Evolutionary conservation across 345 rosid species (phyloP), one percentile per base, ranked within the genome.

Genomic region (Kandelia obovata): DNA sequence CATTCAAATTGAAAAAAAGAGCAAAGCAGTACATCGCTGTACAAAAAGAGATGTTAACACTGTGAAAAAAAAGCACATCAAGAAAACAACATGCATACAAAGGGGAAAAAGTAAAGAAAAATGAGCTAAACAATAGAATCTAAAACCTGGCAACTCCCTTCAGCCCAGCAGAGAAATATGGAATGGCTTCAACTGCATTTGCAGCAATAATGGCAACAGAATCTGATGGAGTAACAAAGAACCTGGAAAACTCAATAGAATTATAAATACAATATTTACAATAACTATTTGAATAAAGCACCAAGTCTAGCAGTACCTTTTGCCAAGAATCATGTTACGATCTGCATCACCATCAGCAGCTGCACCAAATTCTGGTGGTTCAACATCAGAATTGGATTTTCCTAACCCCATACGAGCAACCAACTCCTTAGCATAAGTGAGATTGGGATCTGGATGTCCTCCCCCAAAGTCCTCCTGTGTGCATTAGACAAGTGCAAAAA

Each of bases 291-390:
- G 30, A 46, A 20, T 11, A 6, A 1, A 34, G 43, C 26, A 66
- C 8, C 4, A 30, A 46, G 56, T 23, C 3, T 10, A 7, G 21
- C 61, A 60, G 71, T 81, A 96, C 98, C 95, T 96, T 88, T 92
- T 96, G 30, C 99, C 98, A 6, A 96, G 99, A 78, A 96, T 63
- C 99, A 96, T 96, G 81, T 96, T 96, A 71, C 98, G 98, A 78
- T 96, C 99, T 37, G 99, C 99, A 85, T 96, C 99, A 81, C 98
- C 98, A 81, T 96, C 99, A 83, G 97, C 88, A 74, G 98, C 98
- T 21, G 99, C 98, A 64, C 99, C 98, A 83, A 96, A 92, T 73
- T 96, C 98, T 53, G 99, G 99, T 15, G 89, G 94, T 74, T 92
- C 99, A 75, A 53, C 86, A 64, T 78, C 82, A 49, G 89, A 64